Evolutionary conservation across 305 asterid genomes (phyloP), one percentile per base, ranked within the genome.

Genomic region (Vinca major): DNA sequence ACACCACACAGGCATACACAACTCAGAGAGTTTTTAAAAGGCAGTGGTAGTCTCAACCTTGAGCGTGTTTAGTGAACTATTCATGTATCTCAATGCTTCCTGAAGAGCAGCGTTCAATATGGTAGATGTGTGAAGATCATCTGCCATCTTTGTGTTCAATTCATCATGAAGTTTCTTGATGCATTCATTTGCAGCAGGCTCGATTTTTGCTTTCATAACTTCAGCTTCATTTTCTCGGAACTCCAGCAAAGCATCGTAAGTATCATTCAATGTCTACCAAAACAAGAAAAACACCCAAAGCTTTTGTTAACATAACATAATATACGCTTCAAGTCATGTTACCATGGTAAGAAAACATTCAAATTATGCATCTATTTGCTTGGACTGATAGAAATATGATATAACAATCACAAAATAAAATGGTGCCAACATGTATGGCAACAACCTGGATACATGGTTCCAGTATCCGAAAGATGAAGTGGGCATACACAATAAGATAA

Each of bases 101-200:
- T 77, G 86, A 77, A 89, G 86, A 26, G 89, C 65, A 44, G 81
- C 78, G 69, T 84, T 92, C 52, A 92, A 70, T 74, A 89, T 74
- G 53, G 88, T 20, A 4, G 89, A 95, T 1, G 96, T 87, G 64
- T 89, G 96, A 83, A 92, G 75, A 77, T 92, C 98, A 80, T 89
- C 96, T 5, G 95, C 83, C 78, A 92, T 63, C 76, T 78, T 88
- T 1, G 85, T 48, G 78, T 86, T 87, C 55, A 89, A 80, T 52
- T 92, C 95, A 6, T 63, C 72, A 54, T 45, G 89, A 74, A 92
- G 85, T 72, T 81, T 86, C 17, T 36, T 72, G 72, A 83, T 83
- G 84, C 90, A 81, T 40, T 86, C 85, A 72, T 82, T 81, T 44
- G 83, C 87, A 51, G 74, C 83, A 16, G 79, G 74, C 69, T 66